Conservation (phyloP, 495 filamentous ascomycete species). For the Staphylotrichum tortipilum region DNA sequence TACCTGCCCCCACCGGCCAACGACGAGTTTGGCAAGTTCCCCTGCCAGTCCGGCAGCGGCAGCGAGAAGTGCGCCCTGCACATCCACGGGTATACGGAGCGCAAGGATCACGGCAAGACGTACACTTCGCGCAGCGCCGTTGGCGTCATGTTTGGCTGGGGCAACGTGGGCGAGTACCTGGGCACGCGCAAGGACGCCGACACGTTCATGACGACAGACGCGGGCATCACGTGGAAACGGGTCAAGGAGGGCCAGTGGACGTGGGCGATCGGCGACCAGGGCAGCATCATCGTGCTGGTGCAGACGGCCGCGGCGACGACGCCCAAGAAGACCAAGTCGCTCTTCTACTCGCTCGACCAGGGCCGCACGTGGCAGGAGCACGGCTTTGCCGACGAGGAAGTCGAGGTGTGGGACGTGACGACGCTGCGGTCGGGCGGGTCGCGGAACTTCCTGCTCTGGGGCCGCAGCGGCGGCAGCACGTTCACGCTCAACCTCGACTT, state of each 20-base stretch:
- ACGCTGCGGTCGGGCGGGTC: slow-evolving; percentile 85
- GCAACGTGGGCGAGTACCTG: slow-evolving; percentile 76
- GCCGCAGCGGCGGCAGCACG: slow-evolving; percentile 43
- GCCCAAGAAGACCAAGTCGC: slow-evolving; percentile 47
- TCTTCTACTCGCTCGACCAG: slow-evolving; percentile 73
- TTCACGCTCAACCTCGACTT: slow-evolving; percentile 84
- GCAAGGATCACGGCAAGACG: slow-evolving; percentile 65
- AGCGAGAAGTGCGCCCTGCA: slow-evolving; percentile 72
- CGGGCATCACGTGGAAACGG: slow-evolving; percentile 76
- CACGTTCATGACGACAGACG: slow-evolving; percentile 83
- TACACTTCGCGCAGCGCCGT: slow-evolving; percentile 83
- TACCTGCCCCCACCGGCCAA: slow-evolving; percentile 56
- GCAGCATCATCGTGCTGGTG: slow-evolving; percentile 82
- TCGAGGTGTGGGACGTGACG: slow-evolving; percentile 66
- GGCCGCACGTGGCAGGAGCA: slow-evolving; percentile 68
- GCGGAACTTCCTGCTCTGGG: slow-evolving; percentile 87
- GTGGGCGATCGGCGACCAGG: slow-evolving; percentile 93
- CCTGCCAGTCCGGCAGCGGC: slow-evolving; percentile 50
- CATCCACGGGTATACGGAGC: slow-evolving; percentile 90
- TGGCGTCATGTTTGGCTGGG: slow-evolving; percentile 82
- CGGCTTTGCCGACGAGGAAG: slow-evolving; percentile 59
- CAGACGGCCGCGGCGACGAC: slow-evolving; percentile 24
- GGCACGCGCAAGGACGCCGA: slow-evolving; percentile 53
- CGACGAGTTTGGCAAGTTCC: slow-evolving; percentile 64
- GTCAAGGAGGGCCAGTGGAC: slow-evolving; percentile 77